These are phyloP conservation scores for Chloris gayana DNA, from an alignment of 176 grass and related monocot genomes.

Conservation along the genomic window DNA sequence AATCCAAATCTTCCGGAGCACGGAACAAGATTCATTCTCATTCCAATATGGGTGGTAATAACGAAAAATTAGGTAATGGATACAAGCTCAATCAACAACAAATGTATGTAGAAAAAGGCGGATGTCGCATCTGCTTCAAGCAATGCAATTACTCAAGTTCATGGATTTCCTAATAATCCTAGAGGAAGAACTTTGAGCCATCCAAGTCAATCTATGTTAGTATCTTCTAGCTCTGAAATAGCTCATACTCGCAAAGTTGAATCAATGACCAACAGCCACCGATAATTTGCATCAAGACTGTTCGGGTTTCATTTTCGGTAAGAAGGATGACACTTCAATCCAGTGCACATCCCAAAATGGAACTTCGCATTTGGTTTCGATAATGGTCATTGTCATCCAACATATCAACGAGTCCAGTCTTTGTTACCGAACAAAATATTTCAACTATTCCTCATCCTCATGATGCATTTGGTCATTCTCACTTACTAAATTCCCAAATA, in stretches of 20 bases:
- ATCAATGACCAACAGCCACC: neutral
- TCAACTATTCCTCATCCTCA: constrained; percentile 34
- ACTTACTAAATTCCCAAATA: constrained; percentile 39
- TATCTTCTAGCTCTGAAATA: constrained; percentile 38
- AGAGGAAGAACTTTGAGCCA: constrained; percentile 19
- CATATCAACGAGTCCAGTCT: constrained; percentile 43
- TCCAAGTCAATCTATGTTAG: constrained; percentile 33
- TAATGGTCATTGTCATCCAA: constrained; percentile 27
- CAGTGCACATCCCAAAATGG: constrained; percentile 19
- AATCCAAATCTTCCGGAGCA: constrained; percentile 34
- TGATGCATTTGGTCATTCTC: constrained; percentile 35
- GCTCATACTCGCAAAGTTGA: constrained; percentile 33
- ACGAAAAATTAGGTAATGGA: constrained; percentile 44
- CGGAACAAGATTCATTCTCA: constrained; percentile 28
- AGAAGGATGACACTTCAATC: constrained; percentile 27
- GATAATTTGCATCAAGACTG: constrained; percentile 30
- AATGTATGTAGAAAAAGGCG: constrained; percentile 32
- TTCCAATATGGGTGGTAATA: constrained; percentile 42
- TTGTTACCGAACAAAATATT: constrained; percentile 44
- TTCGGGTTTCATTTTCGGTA: constrained; percentile 44
- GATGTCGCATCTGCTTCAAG: constrained; percentile 30
- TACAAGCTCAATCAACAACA: constrained; percentile 37
- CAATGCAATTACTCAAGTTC: constrained; percentile 33
- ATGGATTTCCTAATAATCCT: constrained; percentile 28
- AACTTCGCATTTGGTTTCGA: constrained; percentile 42